Conservation (phyloP, 2,329 filamentous ascomycete species). For the Apiospora phragmitis region DNA sequence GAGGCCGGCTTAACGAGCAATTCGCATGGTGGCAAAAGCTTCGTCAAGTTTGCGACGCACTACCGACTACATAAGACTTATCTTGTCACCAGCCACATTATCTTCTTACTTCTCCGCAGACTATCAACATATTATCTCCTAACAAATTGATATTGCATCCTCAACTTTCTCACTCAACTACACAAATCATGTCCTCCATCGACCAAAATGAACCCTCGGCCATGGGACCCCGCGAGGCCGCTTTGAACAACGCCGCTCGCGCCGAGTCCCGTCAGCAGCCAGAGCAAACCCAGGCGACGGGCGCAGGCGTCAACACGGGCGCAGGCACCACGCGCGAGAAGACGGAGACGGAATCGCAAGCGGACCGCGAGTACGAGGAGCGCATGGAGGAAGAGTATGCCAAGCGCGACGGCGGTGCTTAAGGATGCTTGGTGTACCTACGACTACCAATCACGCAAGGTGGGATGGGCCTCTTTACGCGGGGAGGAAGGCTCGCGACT, state of each 20-base stretch:
- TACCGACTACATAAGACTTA: neutral
- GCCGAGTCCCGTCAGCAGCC: neutral
- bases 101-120: no score
- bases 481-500: no score
- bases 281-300: slow-evolving; percentile 26
- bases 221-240: slow-evolving; percentile 8
- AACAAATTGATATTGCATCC: neutral
- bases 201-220: slow-evolving; percentile 4
- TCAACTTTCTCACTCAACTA: neutral
- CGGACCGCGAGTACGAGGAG: slow-evolving; percentile 52
- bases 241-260: neutral
- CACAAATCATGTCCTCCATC: neutral
- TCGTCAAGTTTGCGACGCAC: neutral
- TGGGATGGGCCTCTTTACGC: neutral
- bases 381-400: slow-evolving; percentile 57
- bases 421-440: neutral
- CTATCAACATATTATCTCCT: neutral
- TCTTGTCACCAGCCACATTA: neutral
- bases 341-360: slow-evolving; percentile 50
- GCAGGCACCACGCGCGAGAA: slow-evolving; percentile 47
- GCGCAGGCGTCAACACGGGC: slow-evolving; percentile 51
- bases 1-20: neutral
- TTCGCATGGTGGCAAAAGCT: neutral
- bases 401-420: slow-evolving; percentile 54
- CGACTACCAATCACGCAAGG: no score